phyloP scores from a whole-genome alignment of 176 grass and related monocot genomes.

The Olyra latifolia region DNA sequence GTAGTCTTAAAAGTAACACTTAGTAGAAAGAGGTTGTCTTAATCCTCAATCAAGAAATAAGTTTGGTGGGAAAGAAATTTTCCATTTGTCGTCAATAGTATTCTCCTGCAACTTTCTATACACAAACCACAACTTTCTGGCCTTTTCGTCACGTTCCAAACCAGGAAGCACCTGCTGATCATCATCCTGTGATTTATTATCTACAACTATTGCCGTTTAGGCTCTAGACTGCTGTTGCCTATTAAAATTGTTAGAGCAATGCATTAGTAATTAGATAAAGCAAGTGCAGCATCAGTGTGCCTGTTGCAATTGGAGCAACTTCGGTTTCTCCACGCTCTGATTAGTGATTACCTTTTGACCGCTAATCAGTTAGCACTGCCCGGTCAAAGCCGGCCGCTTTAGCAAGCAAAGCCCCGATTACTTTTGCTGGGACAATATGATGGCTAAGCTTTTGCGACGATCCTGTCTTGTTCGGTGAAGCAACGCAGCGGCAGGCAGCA shows the following conservation, averaged over 20 bases:
- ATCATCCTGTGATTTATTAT: no score
- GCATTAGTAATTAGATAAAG: background rate
- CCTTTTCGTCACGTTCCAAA: background rate
- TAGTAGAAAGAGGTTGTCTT: no score
- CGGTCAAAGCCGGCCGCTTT: constrained; percentile 32
- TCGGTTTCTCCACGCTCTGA: background rate
- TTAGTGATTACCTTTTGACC: background rate
- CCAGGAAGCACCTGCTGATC: no score
- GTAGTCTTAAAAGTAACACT: no score
- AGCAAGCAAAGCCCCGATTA: background rate
- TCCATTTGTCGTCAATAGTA: no score
- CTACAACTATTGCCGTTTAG: no score
- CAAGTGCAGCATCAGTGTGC: background rate
- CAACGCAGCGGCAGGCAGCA: background rate
- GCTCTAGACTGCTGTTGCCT: background rate
- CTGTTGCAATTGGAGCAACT: background rate
- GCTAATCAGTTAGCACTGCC: background rate
- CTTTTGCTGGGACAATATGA: constrained; percentile 32
- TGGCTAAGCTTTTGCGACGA: background rate
- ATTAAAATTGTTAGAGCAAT: background rate
- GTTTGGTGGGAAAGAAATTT: no score
- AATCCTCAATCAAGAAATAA: no score
- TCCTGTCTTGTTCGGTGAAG: background rate
- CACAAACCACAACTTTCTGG: background rate
- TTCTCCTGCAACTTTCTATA: background rate